Evolutionary conservation across 495 filamentous ascomycete species (phyloP).

Genomic region (Xylaria telfairii): DNA sequence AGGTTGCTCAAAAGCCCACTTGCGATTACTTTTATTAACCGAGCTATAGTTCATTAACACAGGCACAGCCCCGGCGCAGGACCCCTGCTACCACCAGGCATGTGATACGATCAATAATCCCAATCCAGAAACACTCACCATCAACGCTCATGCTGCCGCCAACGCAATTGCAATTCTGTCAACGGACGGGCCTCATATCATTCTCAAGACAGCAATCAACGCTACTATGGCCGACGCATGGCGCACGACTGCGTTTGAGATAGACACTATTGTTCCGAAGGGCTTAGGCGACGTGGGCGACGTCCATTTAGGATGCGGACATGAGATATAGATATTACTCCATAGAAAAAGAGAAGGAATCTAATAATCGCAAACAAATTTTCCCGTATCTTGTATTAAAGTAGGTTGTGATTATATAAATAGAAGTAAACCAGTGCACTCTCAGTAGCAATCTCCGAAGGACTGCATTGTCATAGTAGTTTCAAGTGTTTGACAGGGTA

Average conservation of each 20-base stretch:
- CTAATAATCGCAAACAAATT: background rate
- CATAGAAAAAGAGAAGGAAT: background rate
- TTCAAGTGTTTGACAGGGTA: too few species aligned
- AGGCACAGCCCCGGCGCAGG: conserved; percentile 47
- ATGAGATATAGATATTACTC: background rate
- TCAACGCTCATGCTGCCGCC: conserved; percentile 50
- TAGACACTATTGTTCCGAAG: background rate
- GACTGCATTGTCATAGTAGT: too few species aligned
- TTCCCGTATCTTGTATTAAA: too few species aligned
- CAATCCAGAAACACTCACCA: conserved; percentile 46
- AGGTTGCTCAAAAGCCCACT: conserved; percentile 18
- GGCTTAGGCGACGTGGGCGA: background rate
- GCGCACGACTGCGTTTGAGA: background rate
- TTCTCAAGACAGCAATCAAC: conserved; percentile 43
- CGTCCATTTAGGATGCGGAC: conserved; percentile 6
- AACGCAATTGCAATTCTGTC: conserved; percentile 49
- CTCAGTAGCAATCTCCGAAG: too few species aligned
- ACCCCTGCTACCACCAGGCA: conserved; percentile 53
- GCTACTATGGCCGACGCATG: conserved; percentile 10
- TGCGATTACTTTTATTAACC: background rate
- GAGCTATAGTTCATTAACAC: conserved; percentile 32
- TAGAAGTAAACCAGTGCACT: too few species aligned
- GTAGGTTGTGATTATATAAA: too few species aligned
- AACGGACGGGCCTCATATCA: conserved; percentile 43
- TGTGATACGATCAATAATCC: conserved; percentile 51